phyloP scores from a whole-genome alignment of 2,329 filamentous ascomycete genomes.

The Colletotrichum gloeosporioides region DNA sequence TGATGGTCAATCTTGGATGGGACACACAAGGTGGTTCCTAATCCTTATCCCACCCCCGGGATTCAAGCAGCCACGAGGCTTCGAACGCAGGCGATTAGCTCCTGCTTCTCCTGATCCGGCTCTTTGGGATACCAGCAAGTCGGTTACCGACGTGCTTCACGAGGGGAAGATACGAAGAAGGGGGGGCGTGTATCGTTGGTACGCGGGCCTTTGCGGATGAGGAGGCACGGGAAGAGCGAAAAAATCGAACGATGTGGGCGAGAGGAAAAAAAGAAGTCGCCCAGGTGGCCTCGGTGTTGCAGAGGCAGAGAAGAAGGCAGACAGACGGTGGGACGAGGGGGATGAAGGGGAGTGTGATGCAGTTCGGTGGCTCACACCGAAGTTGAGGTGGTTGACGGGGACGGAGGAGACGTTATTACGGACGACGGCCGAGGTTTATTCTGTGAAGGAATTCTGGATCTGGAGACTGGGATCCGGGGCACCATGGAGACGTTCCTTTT shows the following conservation, averaged over 20 bases:
- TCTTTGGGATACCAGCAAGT: conserved; percentile 1
- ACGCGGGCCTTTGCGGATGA: conserved; percentile 8
- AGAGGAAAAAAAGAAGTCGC: neutral
- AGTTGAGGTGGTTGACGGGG: conserved; percentile 6
- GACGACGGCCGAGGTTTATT: conserved; percentile 12
- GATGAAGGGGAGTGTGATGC: conserved; percentile 4
- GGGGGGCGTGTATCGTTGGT: neutral
- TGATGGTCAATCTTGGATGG: neutral
- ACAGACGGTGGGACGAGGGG: conserved; percentile 1
- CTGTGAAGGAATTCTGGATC: conserved; percentile 6
- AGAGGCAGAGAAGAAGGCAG: neutral
- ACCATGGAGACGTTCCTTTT: neutral
- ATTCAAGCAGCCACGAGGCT: neutral
- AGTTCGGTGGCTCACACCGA: conserved; percentile 23
- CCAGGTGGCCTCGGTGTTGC: conserved; percentile 3
- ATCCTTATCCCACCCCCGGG: neutral
- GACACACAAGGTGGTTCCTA: neutral
- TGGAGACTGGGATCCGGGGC: neutral
- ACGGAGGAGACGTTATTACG: conserved; percentile 10
- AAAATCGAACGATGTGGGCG: conserved; percentile 16
- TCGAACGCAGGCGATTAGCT: neutral
- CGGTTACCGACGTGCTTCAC: neutral
- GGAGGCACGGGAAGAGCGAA: neutral
- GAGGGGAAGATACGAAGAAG: neutral
- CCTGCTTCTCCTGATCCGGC: neutral